These are phyloP conservation scores for Lentinula novae-zelandiae DNA, from an alignment of 1,284 basidiomycete species.

Conservation along the genomic window DNA sequence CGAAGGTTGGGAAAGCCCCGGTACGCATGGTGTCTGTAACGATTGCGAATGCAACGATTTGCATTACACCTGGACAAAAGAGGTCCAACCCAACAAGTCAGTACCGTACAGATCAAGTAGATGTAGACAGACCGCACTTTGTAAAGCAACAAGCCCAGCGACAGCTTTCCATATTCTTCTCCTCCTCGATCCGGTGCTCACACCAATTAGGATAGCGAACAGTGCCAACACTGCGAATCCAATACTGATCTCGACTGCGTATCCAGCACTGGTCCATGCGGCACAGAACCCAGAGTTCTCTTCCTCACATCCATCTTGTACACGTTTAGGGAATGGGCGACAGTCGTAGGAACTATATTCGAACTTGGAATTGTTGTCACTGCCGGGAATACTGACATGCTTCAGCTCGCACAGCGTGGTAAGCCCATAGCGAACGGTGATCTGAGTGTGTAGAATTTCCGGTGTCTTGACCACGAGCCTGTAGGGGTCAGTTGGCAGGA, in stretches of 20 bases:
- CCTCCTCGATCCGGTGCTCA: slow-evolving; percentile 67
- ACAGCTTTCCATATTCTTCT: slow-evolving; percentile 72
- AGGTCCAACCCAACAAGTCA: neutral
- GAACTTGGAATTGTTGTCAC: slow-evolving; percentile 37
- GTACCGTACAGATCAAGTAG: neutral
- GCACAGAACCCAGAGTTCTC: slow-evolving; percentile 61
- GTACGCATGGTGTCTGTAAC: slow-evolving; percentile 59
- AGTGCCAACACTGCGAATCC: slow-evolving; percentile 61
- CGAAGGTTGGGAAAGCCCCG: slow-evolving; percentile 46
- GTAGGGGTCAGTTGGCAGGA: slow-evolving; percentile 13
- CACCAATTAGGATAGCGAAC: slow-evolving; percentile 57
- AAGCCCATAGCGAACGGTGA: slow-evolving; percentile 58
- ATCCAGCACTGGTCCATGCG: slow-evolving; percentile 67
- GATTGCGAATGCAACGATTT: slow-evolving; percentile 58
- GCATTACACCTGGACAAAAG: slow-evolving; percentile 44
- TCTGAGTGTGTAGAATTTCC: slow-evolving; percentile 42
- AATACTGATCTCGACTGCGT: slow-evolving; percentile 55
- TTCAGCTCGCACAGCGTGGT: slow-evolving; percentile 52
- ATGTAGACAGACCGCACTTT: slow-evolving; percentile 39
- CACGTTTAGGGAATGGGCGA: slow-evolving; percentile 60
- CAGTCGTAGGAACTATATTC: slow-evolving; percentile 58
- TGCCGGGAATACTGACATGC: slow-evolving; percentile 44
- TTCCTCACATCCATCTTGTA: slow-evolving; percentile 57
- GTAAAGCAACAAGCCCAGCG: slow-evolving; percentile 56
- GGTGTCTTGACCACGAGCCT: slow-evolving; percentile 58